Percentiles rank a stretch among this genome's conserved stretches.
These are phyloP conservation scores for Marasmius sp. DNA, from an alignment of 1,284 basidiomycete genomes.

Conservation along the genomic window DNA sequence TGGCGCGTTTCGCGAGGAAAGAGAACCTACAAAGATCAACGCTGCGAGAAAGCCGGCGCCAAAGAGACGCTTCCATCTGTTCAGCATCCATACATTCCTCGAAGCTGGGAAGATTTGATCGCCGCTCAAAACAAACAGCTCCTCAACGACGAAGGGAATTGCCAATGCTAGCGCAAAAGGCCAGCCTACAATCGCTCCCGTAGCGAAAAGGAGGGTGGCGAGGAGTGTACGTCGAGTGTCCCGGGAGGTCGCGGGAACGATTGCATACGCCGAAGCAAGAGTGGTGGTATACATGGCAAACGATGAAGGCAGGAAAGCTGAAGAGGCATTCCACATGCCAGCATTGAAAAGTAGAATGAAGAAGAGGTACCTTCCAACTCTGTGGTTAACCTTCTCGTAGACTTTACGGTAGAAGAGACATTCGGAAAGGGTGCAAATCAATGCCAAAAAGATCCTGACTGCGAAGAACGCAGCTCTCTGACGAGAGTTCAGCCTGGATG, in stretches of 20 bases:
- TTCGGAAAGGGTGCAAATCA: conserved; percentile 79
- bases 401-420: conserved; percentile 85
- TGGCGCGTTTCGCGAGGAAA: conserved; percentile 2
- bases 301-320: conserved; percentile 91
- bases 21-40: conserved; percentile 64
- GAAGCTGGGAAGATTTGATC: conserved; percentile 63
- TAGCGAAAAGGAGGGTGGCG: conserved; percentile 74
- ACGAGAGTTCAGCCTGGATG: conserved; percentile 6
- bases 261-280: conserved; percentile 76
- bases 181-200: conserved; percentile 93
- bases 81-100: conserved; percentile 54
- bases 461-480: conserved; percentile 88
- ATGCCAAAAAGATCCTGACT: conserved; percentile 78
- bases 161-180: conserved; percentile 89
- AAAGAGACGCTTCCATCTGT: conserved; percentile 64
- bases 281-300: conserved; percentile 93
- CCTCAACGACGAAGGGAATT: conserved; percentile 89
- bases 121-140: conserved; percentile 78
- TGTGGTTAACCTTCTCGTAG: conserved; percentile 80
- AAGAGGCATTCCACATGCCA: conserved; percentile 90
- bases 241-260: conserved; percentile 65
- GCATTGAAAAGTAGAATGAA: conserved; percentile 84
- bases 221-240: conserved; percentile 57
- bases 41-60: conserved; percentile 57
- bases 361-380: conserved; percentile 89